These are phyloP conservation scores for Tylopilus subfusipes DNA, from an alignment of 768 basidiomycete species.

Conservation along the genomic window DNA sequence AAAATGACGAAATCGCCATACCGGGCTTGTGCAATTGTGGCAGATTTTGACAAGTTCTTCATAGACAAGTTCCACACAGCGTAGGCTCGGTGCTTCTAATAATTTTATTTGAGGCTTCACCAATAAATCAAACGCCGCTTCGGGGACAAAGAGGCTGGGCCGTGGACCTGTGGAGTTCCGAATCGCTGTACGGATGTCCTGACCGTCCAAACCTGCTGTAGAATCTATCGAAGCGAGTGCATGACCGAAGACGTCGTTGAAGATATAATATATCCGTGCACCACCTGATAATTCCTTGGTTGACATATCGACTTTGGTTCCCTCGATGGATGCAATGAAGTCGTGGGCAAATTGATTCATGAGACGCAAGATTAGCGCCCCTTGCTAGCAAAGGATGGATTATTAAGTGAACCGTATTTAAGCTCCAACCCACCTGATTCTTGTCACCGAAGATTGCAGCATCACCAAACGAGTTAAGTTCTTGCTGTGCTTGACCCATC, in stretches of 20 bases:
- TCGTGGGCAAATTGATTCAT: conserved; percentile 99
- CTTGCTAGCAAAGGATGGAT: conserved; percentile 51
- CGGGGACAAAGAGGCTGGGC: conserved; percentile 95
- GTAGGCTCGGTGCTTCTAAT: conserved; percentile 86
- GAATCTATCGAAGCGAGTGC: conserved; percentile 90
- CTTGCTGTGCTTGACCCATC: conserved; percentile 99
- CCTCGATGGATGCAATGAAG: conserved; percentile 96
- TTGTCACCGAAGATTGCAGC: conserved; percentile 87
- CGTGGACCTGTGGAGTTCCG: conserved; percentile 97
- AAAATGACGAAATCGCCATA: conserved; percentile 37
- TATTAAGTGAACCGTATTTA: conserved; percentile 2
- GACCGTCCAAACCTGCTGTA: conserved; percentile 84
- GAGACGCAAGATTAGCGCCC: conserved; percentile 83
- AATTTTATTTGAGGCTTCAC: conserved; percentile 99
- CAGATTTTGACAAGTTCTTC: conserved; percentile 99
- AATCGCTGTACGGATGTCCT: conserved; percentile 97
- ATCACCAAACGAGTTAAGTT: conserved; percentile 95
- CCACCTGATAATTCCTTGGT: conserved; percentile 99
- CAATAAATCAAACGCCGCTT: conserved; percentile 92
- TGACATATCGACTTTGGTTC: conserved; percentile 92
- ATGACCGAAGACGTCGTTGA: conserved; percentile 95
- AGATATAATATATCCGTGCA: conserved; percentile 98
- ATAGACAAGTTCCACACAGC: conserved; percentile 97
- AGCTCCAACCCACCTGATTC: conserved; percentile 54
- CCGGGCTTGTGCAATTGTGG: conserved; percentile 92